These are phyloP conservation scores for Oryza punctata DNA, from an alignment of 176 grass and related monocot species.

Conservation along the genomic window DNA sequence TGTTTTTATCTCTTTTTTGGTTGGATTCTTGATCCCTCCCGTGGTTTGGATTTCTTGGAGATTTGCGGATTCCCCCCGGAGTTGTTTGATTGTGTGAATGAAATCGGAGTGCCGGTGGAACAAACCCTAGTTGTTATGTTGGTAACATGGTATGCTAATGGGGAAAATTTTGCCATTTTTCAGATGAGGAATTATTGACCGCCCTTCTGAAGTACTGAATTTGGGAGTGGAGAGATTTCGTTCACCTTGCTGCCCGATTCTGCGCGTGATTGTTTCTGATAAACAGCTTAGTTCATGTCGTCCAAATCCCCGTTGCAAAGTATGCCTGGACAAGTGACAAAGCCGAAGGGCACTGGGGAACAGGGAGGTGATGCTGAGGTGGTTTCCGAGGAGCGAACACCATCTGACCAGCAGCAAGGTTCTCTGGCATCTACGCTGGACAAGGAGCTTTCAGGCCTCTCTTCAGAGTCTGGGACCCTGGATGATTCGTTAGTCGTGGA, in stretches of 20 bases:
- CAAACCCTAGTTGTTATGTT: constrained; percentile 20
- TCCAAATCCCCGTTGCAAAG: constrained; percentile 13
- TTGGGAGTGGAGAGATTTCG: constrained; percentile 13
- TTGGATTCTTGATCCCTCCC: neutral
- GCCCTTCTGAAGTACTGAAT: neutral
- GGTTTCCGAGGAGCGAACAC: constrained; percentile 5
- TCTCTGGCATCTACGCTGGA: constrained; percentile 42
- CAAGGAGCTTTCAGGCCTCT: constrained; percentile 38
- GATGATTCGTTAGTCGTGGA: constrained; percentile 34
- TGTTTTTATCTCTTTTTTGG: neutral
- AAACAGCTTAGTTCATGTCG: constrained; percentile 36
- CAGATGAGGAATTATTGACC: constrained; percentile 32
- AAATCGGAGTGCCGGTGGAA: neutral
- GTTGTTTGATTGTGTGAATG: neutral
- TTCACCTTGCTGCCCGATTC: neutral
- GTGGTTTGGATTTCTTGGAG: constrained; percentile 19
- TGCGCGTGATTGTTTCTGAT: constrained; percentile 3
- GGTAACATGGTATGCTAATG: constrained; percentile 24
- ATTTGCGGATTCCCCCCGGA: neutral
- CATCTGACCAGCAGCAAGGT: constrained; percentile 34
- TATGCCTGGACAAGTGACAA: constrained; percentile 31
- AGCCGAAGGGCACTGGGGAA: constrained; percentile 32
- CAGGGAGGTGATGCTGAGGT: constrained; percentile 12
- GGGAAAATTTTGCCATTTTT: neutral
- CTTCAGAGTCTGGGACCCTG: constrained; percentile 30